A percentile compares a stretch with the other conserved stretches of the same genome.
Evolutionary conservation across 140 eudicot species (phyloP).

Genomic region (Stevia rebaudiana): DNA sequence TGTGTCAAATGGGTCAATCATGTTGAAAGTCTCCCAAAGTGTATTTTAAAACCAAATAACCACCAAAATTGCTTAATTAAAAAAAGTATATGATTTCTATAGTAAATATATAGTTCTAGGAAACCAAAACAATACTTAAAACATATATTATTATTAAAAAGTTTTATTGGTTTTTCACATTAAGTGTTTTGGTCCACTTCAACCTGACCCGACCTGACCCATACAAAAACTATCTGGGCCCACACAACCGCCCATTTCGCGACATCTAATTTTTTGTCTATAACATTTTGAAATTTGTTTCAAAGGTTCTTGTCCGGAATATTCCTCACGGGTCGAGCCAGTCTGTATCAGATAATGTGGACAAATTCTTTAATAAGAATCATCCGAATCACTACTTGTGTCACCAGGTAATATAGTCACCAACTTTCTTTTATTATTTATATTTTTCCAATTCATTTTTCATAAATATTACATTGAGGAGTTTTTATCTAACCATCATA

Average conservation of each 20-base stretch:
- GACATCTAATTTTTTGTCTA: background rate
- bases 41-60: background rate
- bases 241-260: background rate
- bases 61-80: background rate
- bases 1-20: constrained; percentile 3
- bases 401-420: constrained; percentile 63
- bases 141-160: background rate
- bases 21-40: background rate
- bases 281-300: background rate
- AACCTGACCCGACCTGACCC: background rate
- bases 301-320: constrained; percentile 77
- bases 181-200: background rate
- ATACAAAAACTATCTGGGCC: background rate
- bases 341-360: constrained; percentile 70
- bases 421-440: background rate
- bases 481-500: background rate
- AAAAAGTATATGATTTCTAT: background rate
- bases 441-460: background rate
- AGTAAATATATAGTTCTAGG: background rate
- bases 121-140: background rate
- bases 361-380: constrained; percentile 62
- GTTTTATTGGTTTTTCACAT: background rate
- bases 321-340: constrained; percentile 67
- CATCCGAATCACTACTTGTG: constrained; percentile 81
- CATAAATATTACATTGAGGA: background rate